These are phyloP conservation scores for Amphichorda felina DNA, from an alignment of 2,329 filamentous ascomycete species.

Conservation along the genomic window DNA sequence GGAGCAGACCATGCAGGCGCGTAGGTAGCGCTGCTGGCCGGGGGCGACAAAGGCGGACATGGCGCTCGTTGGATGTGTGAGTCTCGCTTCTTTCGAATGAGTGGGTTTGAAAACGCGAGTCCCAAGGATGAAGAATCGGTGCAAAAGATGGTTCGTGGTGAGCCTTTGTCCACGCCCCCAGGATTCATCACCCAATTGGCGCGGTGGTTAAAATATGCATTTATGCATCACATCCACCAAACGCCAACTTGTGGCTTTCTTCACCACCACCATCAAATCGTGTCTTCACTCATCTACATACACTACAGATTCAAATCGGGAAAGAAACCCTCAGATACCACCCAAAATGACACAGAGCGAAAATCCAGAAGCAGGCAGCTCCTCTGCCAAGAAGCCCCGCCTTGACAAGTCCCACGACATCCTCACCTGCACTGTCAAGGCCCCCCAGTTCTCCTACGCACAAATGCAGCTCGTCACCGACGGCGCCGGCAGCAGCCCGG, in stretches of 20 bases:
- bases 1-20: slow-evolving; percentile 98
- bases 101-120: too few species aligned
- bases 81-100: not conserved
- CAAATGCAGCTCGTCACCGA: slow-evolving; percentile 36
- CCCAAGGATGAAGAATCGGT: too few species aligned
- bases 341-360: slow-evolving; percentile 11
- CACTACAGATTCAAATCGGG: slow-evolving; percentile 5
- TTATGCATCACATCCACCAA: not conserved
- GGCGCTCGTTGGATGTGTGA: not conserved
- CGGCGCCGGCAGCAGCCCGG: slow-evolving; percentile 6
- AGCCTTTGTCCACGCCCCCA: too few species aligned
- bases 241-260: not conserved
- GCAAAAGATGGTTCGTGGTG: too few species aligned
- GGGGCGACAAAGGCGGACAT: slow-evolving; percentile 42
- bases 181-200: too few species aligned
- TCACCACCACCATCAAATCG: not conserved
- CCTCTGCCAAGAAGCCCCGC: slow-evolving; percentile 5
- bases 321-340: not conserved
- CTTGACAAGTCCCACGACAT: slow-evolving; percentile 34
- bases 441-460: slow-evolving; percentile 43
- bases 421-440: slow-evolving; percentile 36
- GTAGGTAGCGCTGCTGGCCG: slow-evolving; percentile 71
- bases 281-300: not conserved
- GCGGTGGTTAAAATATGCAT: not conserved
- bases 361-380: slow-evolving; percentile 3